A percentile compares a stretch with the other conserved stretches of the same genome.
Evolutionary conservation across 2,329 filamentous ascomycete genomes (phyloP).

Genomic region (Hypoxylon sp.): DNA sequence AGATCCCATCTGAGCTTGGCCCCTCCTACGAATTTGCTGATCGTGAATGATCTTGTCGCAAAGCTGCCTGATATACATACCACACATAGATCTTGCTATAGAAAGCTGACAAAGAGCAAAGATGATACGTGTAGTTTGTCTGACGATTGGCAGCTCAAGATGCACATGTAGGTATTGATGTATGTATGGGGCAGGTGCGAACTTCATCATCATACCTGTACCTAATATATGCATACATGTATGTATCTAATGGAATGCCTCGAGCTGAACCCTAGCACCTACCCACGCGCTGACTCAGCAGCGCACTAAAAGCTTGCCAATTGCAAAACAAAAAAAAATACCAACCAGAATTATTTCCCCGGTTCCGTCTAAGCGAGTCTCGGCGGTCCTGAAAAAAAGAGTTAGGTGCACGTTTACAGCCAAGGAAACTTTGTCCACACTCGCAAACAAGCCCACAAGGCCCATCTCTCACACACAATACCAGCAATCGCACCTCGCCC

Average conservation of each 20-base stretch:
- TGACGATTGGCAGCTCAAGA: too few relatives aligned
- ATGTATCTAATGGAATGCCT: too few relatives aligned
- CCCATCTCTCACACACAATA: conserved; percentile 25
- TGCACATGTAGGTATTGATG: too few relatives aligned
- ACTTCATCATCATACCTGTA: too few relatives aligned
- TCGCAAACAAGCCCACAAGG: conserved; percentile 30
- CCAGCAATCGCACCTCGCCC: conserved; percentile 25
- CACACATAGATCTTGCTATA: neutral
- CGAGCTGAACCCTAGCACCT: conserved; percentile 42
- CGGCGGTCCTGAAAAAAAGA: conserved; percentile 33
- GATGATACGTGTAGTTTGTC: neutral
- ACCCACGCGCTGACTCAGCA: conserved; percentile 33
- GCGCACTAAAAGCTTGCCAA: conserved; percentile 43
- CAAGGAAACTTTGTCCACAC: conserved; percentile 35
- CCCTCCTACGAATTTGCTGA: conserved; percentile 20
- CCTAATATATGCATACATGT: too few relatives aligned
- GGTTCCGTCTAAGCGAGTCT: conserved; percentile 46
- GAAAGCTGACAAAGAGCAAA: neutral
- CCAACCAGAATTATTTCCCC: conserved; percentile 37
- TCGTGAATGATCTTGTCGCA: neutral
- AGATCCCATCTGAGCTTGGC: conserved; percentile 26
- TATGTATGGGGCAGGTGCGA: neutral
- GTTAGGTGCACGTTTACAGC: conserved; percentile 24
- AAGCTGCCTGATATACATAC: neutral
- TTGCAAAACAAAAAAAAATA: conserved; percentile 35